Base-by-base conservation (phyloP, 225 moss, liverwort and hornwort genomes). In the Rhytidiadelphus loreus region DNA sequence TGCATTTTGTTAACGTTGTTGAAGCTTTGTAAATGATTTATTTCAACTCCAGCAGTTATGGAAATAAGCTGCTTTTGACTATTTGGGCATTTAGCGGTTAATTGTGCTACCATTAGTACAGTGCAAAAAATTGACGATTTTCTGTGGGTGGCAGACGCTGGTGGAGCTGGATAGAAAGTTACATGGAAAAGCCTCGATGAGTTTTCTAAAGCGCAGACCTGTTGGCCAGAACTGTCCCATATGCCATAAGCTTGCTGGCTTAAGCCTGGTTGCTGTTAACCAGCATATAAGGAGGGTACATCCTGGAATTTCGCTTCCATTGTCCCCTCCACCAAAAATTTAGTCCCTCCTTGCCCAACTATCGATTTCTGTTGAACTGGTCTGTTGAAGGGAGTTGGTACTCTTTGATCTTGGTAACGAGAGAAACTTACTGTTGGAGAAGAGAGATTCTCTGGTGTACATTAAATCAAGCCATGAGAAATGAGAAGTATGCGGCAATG, bases 121-220 rank as follows among this genome's bases (percentile, higher is more conserved):
- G 46, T 73, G 41, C 17, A 72, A 43, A 12, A 63, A 72, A 52
- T 37, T 87, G 74, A 90, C 26, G 74, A 55, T 53, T 83, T 30
- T 25, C 13, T 89, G 61, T 78, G 79, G 77, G 19, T 89, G 66
- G 84, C 94, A 94, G 94, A 92, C 91, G n/a, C 90, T 98, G 41
- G 92, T 96, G 80, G 91, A 92, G 46, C 87, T 98, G 76, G 98
- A 98, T 88, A 87, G 35, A 77, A 91, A 94, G 73, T 85, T 98
- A 39, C 94, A 98, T 85, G 97, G 98, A 50, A 92, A 93, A 85
- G 94, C 94, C 46, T 98, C 98, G 17, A 98, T 98, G 98, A 92
- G 91, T 85, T 95, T 96, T 77, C 84, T 90, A 16, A 95, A 94
- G 85, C 97, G 95, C 48, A 94, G 90, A 53, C 98, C 98, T 61